phyloP scores from a whole-genome alignment of 208 protist genomes.

The Balamuthia mandrillaris region DNA sequence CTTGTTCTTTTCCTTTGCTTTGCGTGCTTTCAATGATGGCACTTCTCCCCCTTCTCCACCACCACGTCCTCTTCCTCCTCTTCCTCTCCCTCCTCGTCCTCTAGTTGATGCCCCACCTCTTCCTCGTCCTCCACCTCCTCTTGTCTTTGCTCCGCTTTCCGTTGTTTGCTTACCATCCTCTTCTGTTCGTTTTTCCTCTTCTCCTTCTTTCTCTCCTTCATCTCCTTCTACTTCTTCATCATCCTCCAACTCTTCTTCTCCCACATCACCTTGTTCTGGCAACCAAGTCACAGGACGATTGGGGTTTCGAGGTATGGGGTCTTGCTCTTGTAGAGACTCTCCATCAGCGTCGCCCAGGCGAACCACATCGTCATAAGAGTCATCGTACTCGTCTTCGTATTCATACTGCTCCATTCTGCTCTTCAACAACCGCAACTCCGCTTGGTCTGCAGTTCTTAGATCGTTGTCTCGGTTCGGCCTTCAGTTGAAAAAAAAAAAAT shows the following conservation, averaged over 20 bases:
- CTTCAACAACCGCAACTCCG: neutral
- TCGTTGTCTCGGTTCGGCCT: neutral
- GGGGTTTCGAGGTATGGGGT: slow-evolving; percentile 10
- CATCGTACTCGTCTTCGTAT: slow-evolving; percentile 45
- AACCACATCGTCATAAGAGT: slow-evolving; percentile 21
- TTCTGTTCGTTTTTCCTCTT: neutral
- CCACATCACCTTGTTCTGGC: neutral
- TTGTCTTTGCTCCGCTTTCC: neutral
- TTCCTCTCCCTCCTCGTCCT: neutral
- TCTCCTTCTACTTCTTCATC: neutral
- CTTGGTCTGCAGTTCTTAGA: neutral
- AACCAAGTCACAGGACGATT: neutral
- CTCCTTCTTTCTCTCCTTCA: neutral
- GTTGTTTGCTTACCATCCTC: neutral
- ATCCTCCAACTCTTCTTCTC: no score
- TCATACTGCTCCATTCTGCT: slow-evolving; percentile 5
- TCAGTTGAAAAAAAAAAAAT: neutral
- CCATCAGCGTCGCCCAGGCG: slow-evolving; percentile 26
- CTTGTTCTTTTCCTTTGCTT: neutral
- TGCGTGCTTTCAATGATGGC: slow-evolving; percentile 1
- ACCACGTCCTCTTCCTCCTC: slow-evolving; percentile 7
- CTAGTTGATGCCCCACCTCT: neutral
- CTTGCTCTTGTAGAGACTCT: neutral
- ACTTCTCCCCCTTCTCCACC: neutral
- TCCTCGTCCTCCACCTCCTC: neutral